Percentiles rank a stretch among this genome's conserved stretches.
Conservation (phyloP, 2,329 filamentous ascomycete genomes). For the Pseudocercospora macadamiae region DNA sequence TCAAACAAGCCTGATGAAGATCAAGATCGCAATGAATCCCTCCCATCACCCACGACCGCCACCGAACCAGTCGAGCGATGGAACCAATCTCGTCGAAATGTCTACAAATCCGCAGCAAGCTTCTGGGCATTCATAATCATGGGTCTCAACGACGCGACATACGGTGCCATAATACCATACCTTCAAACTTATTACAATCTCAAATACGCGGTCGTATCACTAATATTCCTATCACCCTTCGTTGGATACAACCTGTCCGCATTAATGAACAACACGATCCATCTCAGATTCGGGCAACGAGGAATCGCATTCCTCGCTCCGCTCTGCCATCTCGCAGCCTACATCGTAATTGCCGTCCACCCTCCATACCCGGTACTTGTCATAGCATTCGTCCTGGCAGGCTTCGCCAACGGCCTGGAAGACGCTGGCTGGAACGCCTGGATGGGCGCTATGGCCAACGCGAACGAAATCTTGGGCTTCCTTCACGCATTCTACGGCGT, state of each 20-base stretch:
- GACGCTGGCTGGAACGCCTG: conserved; percentile 65
- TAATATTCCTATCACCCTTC: conserved; percentile 69
- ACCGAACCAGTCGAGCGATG: conserved; percentile 56
- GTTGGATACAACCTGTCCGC: conserved; percentile 67
- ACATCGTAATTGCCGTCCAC: conserved; percentile 66
- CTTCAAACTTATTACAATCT: conserved; percentile 66
- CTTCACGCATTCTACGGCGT: conserved; percentile 73
- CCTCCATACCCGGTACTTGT: conserved; percentile 71
- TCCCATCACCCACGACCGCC: conserved; percentile 51
- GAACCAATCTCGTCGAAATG: conserved; percentile 65
- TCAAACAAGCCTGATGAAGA: conserved; percentile 14
- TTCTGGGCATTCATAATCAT: conserved; percentile 67
- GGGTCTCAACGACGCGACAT: conserved; percentile 66
- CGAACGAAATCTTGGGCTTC: conserved; percentile 72
- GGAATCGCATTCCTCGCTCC: conserved; percentile 71
- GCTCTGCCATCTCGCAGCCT: conserved; percentile 64
- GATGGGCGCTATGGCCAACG: conserved; percentile 52
- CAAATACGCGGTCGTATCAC: conserved; percentile 64
- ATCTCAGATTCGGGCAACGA: conserved; percentile 67
- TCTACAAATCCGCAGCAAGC: conserved; percentile 61
- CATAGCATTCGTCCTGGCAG: conserved; percentile 65
- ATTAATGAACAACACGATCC: conserved; percentile 66
- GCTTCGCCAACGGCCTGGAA: conserved; percentile 71
- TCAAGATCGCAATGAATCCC: conserved; percentile 40
- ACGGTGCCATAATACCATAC: conserved; percentile 54